These are phyloP conservation scores for Decorospora gaudefroyi DNA, from an alignment of 2,329 filamentous ascomycete genomes.

Conservation along the genomic window DNA sequence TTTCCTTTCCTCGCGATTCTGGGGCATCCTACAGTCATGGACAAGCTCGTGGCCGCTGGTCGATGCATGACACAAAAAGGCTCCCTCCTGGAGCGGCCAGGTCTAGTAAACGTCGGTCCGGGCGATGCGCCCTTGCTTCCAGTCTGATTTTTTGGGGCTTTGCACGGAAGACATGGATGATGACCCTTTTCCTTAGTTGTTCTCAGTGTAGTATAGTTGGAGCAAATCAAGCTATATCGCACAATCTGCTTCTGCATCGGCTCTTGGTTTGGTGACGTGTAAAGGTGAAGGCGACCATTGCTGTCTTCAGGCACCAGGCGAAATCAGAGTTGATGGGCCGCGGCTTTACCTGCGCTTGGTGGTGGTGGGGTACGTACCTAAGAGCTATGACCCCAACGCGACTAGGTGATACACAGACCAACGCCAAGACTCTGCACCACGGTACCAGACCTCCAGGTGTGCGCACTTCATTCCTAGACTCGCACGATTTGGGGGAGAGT, in stretches of 20 bases:
- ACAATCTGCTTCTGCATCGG: conserved; percentile 13
- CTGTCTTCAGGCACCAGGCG: too few relatives aligned
- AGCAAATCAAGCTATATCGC: conserved; percentile 40
- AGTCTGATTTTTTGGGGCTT: conserved; percentile 37
- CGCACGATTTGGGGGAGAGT: conserved; percentile 6
- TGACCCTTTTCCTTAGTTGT: conserved; percentile 43
- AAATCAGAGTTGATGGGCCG: too few relatives aligned
- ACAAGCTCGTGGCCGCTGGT: conserved; percentile 43
- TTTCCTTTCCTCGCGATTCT: conserved; percentile 47
- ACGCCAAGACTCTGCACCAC: too few relatives aligned
- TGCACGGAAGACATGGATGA: conserved; percentile 43
- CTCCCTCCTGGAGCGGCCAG: conserved; percentile 38
- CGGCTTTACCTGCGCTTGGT: too few relatives aligned
- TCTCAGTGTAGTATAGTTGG: conserved; percentile 46
- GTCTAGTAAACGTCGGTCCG: conserved; percentile 47
- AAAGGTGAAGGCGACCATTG: too few relatives aligned
- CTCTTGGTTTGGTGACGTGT: conserved; percentile 6
- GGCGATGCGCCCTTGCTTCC: conserved; percentile 37
- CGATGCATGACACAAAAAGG: conserved; percentile 42
- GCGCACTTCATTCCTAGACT: not conserved
- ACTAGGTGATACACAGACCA: too few relatives aligned
- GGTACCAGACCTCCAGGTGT: not conserved
- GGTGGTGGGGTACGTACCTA: too few relatives aligned
- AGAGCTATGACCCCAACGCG: too few relatives aligned
- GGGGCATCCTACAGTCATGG: conserved; percentile 42